Evolutionary conservation across 768 basidiomycete species (phyloP).

Genomic region (Scleroderma citrinum): DNA sequence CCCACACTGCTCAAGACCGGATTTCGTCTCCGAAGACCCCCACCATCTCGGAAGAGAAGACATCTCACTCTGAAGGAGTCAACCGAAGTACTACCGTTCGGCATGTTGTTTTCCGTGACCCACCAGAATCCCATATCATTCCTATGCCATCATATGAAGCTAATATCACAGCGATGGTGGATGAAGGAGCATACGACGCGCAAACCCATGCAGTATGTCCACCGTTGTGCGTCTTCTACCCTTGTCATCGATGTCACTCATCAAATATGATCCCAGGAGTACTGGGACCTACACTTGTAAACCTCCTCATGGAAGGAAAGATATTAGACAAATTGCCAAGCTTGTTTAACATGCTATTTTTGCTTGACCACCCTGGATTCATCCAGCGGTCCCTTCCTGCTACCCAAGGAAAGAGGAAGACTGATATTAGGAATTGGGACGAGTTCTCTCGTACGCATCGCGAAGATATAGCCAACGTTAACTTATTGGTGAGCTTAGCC

Average conservation of each 20-base stretch:
- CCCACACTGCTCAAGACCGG: neutral
- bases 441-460: neutral
- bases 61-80: too few relatives aligned
- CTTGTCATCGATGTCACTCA: too few relatives aligned
- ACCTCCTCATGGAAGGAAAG: neutral
- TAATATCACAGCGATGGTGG: too few relatives aligned
- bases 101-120: too few relatives aligned
- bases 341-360: neutral
- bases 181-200: too few relatives aligned
- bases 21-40: neutral
- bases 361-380: neutral
- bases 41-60: too few relatives aligned
- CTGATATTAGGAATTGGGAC: neutral
- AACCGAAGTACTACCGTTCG: too few relatives aligned
- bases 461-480: neutral
- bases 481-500: neutral
- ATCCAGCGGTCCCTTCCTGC: neutral
- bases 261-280: neutral
- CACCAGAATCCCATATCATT: too few relatives aligned
- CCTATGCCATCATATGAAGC: too few relatives aligned
- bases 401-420: neutral
- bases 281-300: neutral
- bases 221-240: too few relatives aligned
- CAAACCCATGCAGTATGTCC: too few relatives aligned
- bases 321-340: neutral